Evolutionary conservation across 1,139 yeast species (phyloP), one percentile per base, ranked within the genome.

Genomic region (Blastobotrys arbuscula): DNA sequence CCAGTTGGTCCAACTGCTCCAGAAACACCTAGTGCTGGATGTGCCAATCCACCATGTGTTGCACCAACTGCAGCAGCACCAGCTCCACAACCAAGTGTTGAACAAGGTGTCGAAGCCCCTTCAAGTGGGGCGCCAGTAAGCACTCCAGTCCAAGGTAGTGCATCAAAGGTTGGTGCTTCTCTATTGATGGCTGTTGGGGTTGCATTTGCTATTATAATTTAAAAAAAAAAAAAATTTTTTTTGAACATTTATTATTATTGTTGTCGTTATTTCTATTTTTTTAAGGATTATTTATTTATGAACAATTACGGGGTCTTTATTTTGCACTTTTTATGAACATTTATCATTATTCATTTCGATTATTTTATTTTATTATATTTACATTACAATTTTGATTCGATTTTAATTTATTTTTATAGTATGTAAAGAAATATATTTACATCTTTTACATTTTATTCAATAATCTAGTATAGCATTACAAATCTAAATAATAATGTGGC

Each of bases 121-220:
- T 20, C 48, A 13, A 34, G 8, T 40, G 43, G 15, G 43, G 21
- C 43, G 19, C 35, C 13, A n/a, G 30, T 8, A 19, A 6, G 30
- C 18, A 37, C 28, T 2, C 31, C 39, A 3, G 39, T 15, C 23
- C 36, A 26, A 26, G 46, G 35, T 18, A 28, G 35, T 16, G 41
- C 42, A 7, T 18, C 18, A 28, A 28, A 18, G 21, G 24, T 33
- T 15, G 21, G 34, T 16, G 39, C 24, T 31, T 30, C 42, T 28
- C 30, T 30, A 10, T 15, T 44, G 10, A 21, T 44, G 18, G 42
- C 42, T 2, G 13, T 38, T 13, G 38, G 21, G 4, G 16, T 30
- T 38, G 42, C 35, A 9, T 15, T 44, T 37, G 42, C 39, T 10
- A 28, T 44, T 6, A 12, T 44, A 2, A 12, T 26, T 18, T 44